Base-by-base conservation (phyloP, 164 flowering plant species). In the Piper betle region DNA sequence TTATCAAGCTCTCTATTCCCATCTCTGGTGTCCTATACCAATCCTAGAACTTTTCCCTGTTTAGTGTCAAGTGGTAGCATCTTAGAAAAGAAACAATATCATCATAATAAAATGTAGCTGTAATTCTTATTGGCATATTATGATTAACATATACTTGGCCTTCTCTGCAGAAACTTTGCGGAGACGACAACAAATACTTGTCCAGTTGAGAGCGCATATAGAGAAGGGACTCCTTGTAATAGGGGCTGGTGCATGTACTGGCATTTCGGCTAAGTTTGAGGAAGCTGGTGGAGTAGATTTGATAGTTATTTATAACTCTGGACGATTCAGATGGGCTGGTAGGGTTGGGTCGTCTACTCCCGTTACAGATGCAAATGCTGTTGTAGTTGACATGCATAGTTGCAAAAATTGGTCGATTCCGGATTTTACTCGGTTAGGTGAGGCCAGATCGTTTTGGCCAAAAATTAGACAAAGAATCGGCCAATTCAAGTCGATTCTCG, bases 231-330 rank as follows among this genome's bases (percentile, higher is more conserved):
- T 73, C 54, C 96, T 94, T 17, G 79, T 93, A 58, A 81, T 93
- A 61, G 98, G 98, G 40, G 98, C 90, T 70, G 98, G 98, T 69
- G 98, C 98, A 37, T 96, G 98, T 66, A 93, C 96, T 11, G 97
- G 98, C 58, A 93, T 93, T 79, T 93, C 98, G 59, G 97, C 98
- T 46, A 93, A 90, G 82, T 90, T 93, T 78, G 98, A 93, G 77
- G 96, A 93, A 83, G 91, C 73, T 52, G 97, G 97, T 64, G 98
- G 96, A 41, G 94, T 89, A 48, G 98, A 89, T 81, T 64, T 93
- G 62, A 84, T 93, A 63, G 80, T 93, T 6, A 11, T 93, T 40
- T 93, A 93, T 74, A 93, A 93, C 74, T 93, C 98, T 1, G 98
- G 98, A 25, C 88, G 97, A 59, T 93, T 93, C 69, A 79, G 97